Base-by-base conservation (phyloP, 257 asterid genomes). In the Solanum habrochaites region DNA sequence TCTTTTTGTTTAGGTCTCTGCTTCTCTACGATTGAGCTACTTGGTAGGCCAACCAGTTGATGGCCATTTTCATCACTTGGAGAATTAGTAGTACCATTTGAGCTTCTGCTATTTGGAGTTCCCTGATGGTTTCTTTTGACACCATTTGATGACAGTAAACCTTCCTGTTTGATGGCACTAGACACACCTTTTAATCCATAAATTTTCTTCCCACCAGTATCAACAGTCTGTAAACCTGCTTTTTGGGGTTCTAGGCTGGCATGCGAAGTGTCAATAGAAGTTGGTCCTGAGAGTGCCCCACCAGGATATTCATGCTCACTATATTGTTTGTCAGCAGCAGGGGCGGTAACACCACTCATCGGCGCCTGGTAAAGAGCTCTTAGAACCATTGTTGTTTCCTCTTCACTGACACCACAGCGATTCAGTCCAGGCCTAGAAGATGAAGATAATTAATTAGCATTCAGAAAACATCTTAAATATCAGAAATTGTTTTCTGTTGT, bases 341-440 rank as follows among this genome's bases (percentile, higher is more conserved):
- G 85, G 86, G 88, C 88, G 88, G 89, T 91, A 74, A 90, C 80
- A 58, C 74, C 86, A 88, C 93, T 86, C 90, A 93, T 91, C 35
- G 95, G 98, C 77, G 87, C 82, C 86, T 93, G 95, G 94, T 96
- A 94, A 86, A 91, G 94, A 86, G 98, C 94, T 87, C 96, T 94
- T 82, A 94, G 67, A 89, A 98, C 96, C 87, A 91, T 93, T 43
- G 98, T 93, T 9, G 99, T 96, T 89, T 90, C 94, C 89, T 96
- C 98, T 91, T 97, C 98, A 18, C 94, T 92, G 90, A 97, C 84
- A 86, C 87, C 89, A 87, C 99, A 97, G 40, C 96, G 98, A 90
- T 97, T 96, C 98, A 92, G 91, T 90, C 94, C 96, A 90, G 98
- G 98, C 97, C 99, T 97, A 91, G 58, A 56, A 85, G 72, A 89